Percentiles rank a stretch among this genome's conserved stretches.
Evolutionary conservation across 1,284 basidiomycete genomes (phyloP).

Genomic region (Porodaedalea pini): DNA sequence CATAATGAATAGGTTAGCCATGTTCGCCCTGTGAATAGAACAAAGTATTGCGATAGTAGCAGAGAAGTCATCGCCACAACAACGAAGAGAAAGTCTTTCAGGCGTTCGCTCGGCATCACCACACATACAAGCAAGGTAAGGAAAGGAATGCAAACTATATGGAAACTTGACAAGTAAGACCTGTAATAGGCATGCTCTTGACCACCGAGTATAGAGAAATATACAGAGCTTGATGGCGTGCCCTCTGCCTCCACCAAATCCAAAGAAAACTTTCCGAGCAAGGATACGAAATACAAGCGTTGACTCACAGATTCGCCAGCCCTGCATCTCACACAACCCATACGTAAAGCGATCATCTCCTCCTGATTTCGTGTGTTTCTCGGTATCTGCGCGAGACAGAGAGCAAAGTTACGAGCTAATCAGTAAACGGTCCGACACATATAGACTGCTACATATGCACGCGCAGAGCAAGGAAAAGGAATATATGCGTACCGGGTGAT

Average conservation of each 20-base stretch:
- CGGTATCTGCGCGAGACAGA: conserved; percentile 53
- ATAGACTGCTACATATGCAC: neutral
- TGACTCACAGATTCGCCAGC: conserved; percentile 93
- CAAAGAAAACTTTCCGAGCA: conserved; percentile 11
- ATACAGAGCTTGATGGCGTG: neutral
- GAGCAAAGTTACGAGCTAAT: conserved; percentile 1
- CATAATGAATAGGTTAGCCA: conserved; percentile 12
- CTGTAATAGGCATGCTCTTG: neutral
- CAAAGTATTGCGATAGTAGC: neutral
- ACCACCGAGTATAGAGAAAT: neutral
- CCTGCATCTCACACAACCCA: conserved; percentile 96
- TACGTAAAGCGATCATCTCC: conserved; percentile 78
- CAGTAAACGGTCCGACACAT: neutral
- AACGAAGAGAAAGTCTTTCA: neutral
- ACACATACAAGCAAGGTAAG: neutral
- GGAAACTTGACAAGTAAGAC: neutral
- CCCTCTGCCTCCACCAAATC: neutral
- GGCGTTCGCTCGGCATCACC: neutral
- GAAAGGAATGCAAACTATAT: neutral
- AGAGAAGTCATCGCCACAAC: neutral
- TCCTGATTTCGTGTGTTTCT: conserved; percentile 81
- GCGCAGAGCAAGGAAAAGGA: neutral
- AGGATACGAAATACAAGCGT: neutral
- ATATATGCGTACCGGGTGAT: conserved; percentile 46
- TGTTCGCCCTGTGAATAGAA: neutral